Evolutionary conservation across 2,329 filamentous ascomycete species (phyloP), one percentile per base, ranked within the genome.

Genomic region (Septoria linicola): DNA sequence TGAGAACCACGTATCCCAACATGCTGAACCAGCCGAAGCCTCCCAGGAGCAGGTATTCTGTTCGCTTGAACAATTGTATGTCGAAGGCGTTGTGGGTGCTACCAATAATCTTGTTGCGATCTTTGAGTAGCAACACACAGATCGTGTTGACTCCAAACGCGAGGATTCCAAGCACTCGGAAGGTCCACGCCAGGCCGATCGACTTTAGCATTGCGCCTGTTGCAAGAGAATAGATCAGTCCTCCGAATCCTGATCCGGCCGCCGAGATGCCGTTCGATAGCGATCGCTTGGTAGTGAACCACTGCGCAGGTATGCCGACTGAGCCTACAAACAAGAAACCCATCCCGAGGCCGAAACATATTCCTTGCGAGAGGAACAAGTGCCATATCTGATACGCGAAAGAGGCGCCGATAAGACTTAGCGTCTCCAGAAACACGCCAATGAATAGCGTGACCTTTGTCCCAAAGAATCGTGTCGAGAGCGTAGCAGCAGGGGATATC

Each of bases 311-410:
- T 8, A 89, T 79, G 27, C 80, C 80, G 2, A 86, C 84, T 3
- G 77, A 81, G 0, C 81, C 80, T 0, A 87, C 85, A 65, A 90
- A 92, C 8, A 85, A 73, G 51, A 91, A 84, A 0, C 88, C 88
- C 78, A 92, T 85, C 2, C 87, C 88, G 17, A 85, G 68, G n/a
- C 88, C 88, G 56, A 92, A 91, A 47, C 83, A 80, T 2, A 91
- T 64, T 3, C 88, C 88, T 65, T 92, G 88, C 4, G 78, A 80
- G 0, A 92, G 76, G 51, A 90, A 83, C 0, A 93, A 76, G 30
- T 92, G 87, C 84, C 87, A 91, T 51, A 88, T 83, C 49, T 80
- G 64, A 13, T 66, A 73, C 0, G 85, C 80, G 60, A 89, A 90
- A 11, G 82, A 86, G 6, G 88, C 87, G 1, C 80, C 81, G 37